phyloP scores from a whole-genome alignment of 2,329 filamentous ascomycete genomes.

The Trichoderma koningiopsis region DNA sequence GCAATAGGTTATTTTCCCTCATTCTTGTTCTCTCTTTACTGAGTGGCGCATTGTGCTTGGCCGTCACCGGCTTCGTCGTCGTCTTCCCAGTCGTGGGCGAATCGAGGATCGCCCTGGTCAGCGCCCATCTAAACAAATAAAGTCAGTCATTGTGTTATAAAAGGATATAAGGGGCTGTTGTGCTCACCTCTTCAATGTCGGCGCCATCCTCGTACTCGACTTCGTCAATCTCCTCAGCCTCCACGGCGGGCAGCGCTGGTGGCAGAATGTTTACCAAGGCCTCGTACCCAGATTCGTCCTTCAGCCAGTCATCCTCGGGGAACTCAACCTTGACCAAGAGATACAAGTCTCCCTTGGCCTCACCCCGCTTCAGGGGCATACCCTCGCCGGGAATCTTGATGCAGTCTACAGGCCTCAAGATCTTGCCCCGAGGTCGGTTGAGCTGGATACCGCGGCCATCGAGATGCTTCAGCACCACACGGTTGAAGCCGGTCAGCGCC shows the following conservation, averaged over 20 bases:
- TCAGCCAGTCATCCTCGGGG: slow-evolving; percentile 82
- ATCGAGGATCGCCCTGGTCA: slow-evolving; percentile 67
- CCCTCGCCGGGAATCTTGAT: slow-evolving; percentile 87
- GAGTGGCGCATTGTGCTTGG: slow-evolving; percentile 70
- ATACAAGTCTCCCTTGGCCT: slow-evolving; percentile 83
- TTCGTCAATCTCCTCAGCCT: slow-evolving; percentile 78
- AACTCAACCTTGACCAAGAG: slow-evolving; percentile 84
- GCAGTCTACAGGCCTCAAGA: slow-evolving; percentile 80
- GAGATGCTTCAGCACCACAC: slow-evolving; percentile 87
- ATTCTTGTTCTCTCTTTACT: slow-evolving; percentile 49
- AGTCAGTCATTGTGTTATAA: background rate
- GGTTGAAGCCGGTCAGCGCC: slow-evolving; percentile 83
- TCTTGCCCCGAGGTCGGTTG: slow-evolving; percentile 75
- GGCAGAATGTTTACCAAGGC: slow-evolving; percentile 77
- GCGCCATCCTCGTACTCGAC: slow-evolving; percentile 83
- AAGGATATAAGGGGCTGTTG: background rate
- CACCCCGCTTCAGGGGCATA: slow-evolving; percentile 89
- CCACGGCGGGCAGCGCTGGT: slow-evolving; percentile 59
- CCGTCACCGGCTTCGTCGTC: slow-evolving; percentile 66
- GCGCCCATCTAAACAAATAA: slow-evolving; percentile 64
- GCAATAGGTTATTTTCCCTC: background rate
- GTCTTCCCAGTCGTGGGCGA: slow-evolving; percentile 68
- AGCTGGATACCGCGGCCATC: slow-evolving; percentile 90
- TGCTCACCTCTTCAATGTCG: slow-evolving; percentile 73
- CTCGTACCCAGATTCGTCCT: slow-evolving; percentile 69